Conservation (phyloP, 768 basidiomycete genomes). For the Phlebiopsis gigantea region DNA sequence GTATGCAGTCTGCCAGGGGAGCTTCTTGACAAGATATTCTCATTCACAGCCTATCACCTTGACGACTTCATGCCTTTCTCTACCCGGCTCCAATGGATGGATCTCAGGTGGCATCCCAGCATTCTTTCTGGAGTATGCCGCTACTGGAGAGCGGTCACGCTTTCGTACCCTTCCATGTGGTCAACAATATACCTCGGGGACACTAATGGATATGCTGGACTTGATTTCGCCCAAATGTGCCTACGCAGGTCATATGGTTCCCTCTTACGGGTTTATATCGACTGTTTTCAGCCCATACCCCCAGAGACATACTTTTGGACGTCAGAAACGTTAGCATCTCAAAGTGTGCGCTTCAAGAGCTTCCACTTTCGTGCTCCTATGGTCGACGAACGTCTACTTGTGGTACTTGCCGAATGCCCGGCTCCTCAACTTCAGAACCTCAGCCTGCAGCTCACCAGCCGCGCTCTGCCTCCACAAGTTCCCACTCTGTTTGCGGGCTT, state of each 20-base stretch:
- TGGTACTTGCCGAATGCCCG: conserved; percentile 5
- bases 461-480: not conserved
- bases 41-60: not conserved
- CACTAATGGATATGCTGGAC: not conserved
- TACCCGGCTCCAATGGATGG: not conserved
- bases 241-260: conserved; percentile 7
- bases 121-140: conserved; percentile 9
- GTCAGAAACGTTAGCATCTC: conserved; percentile 6
- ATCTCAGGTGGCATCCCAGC: conserved; percentile 7
- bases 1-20: conserved; percentile 2
- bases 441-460: not conserved
- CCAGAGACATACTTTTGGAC: not conserved
- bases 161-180: conserved; percentile 9
- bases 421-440: conserved; percentile 2
- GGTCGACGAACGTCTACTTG: not conserved
- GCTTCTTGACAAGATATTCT: conserved; percentile 3
- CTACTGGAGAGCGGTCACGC: conserved; percentile 8
- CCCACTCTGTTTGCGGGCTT: conserved; percentile 3
- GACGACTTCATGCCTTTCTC: not conserved
- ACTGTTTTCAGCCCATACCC: not conserved
- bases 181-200: conserved; percentile 1
- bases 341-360: conserved; percentile 5
- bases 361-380: conserved; percentile 1
- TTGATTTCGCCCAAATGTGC: conserved; percentile 1
- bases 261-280: conserved; percentile 1